These are phyloP conservation scores for Plasmodium gonderi DNA, from an alignment of 169 alveolate species.

Conservation along the genomic window DNA sequence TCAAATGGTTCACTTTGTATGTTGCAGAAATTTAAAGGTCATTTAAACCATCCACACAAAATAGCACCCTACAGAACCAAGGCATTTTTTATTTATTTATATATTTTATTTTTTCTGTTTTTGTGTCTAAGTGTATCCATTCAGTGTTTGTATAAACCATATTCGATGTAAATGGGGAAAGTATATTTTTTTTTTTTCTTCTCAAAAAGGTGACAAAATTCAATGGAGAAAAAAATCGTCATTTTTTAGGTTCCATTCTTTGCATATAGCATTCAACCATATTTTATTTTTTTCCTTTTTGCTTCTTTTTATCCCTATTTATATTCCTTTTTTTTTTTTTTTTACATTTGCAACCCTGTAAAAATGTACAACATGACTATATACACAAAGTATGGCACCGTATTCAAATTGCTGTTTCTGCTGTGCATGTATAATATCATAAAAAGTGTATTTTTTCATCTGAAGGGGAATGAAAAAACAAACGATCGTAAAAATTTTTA, in stretches of 20 bases:
- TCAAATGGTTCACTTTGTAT: not conserved
- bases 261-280: too few species aligned
- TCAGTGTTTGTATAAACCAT: not conserved
- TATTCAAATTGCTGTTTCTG: conserved; percentile 10
- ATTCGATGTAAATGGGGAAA: not conserved
- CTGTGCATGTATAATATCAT: not conserved
- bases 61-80: not conserved
- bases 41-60: not conserved
- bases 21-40: not conserved
- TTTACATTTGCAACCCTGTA: not conserved
- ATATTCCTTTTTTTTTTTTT: not conserved
- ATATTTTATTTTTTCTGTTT: not conserved
- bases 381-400: not conserved
- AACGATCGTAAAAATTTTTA: not conserved
- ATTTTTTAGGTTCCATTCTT: not conserved
- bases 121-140: not conserved
- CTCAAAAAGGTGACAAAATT: not conserved
- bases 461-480: not conserved
- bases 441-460: not conserved
- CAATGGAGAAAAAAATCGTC: not conserved
- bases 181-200: not conserved
- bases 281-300: not conserved
- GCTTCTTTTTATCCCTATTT: not conserved
- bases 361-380: conserved; percentile 1
- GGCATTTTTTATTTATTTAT: not conserved